Conservation (phyloP, 352 stramenopile species). For the Globisporangium echinulatum region DNA sequence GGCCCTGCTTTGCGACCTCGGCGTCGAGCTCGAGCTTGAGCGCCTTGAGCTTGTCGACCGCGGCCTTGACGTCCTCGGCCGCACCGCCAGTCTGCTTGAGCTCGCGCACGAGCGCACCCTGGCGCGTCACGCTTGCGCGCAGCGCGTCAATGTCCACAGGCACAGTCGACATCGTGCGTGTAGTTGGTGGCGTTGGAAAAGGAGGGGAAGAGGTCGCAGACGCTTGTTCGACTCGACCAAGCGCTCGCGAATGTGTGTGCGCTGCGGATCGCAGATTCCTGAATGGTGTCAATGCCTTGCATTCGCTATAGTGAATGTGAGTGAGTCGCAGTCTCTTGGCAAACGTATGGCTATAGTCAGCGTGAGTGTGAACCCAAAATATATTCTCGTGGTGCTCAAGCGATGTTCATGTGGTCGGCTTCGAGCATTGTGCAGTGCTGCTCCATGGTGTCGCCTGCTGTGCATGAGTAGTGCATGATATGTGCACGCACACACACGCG, state of each 20-base stretch:
- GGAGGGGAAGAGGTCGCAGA: not conserved
- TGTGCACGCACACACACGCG: no score
- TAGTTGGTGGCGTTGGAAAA: not conserved
- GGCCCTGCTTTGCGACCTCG: slow-evolving; percentile 68
- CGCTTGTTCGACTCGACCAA: no score
- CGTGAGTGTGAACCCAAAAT: no score
- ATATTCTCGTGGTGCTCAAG: no score
- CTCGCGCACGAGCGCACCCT: slow-evolving; percentile 92
- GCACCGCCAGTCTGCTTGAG: slow-evolving; percentile 95
- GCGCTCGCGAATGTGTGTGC: not conserved
- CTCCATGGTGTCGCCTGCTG: no score
- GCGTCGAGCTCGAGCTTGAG: slow-evolving; percentile 90
- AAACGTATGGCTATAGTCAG: not conserved
- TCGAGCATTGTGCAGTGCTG: no score
- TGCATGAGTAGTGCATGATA: no score
- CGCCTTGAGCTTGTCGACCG: slow-evolving; percentile 90
- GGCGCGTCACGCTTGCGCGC: slow-evolving; percentile 92
- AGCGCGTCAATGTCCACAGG: slow-evolving; percentile 91
- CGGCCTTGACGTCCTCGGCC: slow-evolving; percentile 82
- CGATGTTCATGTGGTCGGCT: no score
- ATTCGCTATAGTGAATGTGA: not conserved
- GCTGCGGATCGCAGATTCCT: not conserved
- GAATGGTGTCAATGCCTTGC: not conserved
- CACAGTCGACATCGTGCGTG: slow-evolving; percentile 9
- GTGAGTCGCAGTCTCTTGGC: not conserved